Base-by-base conservation (phyloP, 345 rosid genomes). In the Cardamine resedifolia region DNA sequence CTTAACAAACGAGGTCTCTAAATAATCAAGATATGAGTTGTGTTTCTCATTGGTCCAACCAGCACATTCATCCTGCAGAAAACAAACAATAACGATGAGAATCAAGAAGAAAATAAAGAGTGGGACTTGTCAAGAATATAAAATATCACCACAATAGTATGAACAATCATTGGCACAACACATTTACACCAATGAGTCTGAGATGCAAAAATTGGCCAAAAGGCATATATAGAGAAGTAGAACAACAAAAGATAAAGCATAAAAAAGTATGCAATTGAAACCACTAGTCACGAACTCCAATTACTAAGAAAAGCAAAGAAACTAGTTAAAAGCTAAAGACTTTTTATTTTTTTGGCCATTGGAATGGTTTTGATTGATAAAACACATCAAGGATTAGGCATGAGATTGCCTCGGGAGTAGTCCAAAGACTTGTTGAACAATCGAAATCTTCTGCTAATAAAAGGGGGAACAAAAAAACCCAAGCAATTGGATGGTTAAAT, bases 11-110 rank as follows among this genome's bases (percentile, higher is more conserved):
- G 96, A 86, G 64, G 74, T 83, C 80, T 91, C 97, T 56, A 91
- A 68, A 16, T 71, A 73, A 74, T 78, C 72, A 51, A 91, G 83
- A 75, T 87, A 91, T 5, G 69, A 56, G 36, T 62, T 75, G 81
- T 91, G 97, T 72, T 77, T 89, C 85, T 89, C 91, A 78, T 89
- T 77, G 24, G 96, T 91, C 97, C 96, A 91, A 52, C 12, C 83
- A 61, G 14, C 63, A 31, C 78, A 63, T 38, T 73, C 76, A 28
- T 81, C 87, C 89, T 87, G 86, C 78, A 10, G 41, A 45, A 51
- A 23, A 21, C 15, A 71, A 61, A 33, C 14, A 4, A 11, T 21
- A 19, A 52, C 39, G 23, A 58, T 74, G 39, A 63, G 31, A 51
- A 44, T 55, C 33, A 53, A 53, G 0, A 43, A 31, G 14, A 31